phyloP scores from a whole-genome alignment of 345 rosid species.

The Hibiscus syriacus region DNA sequence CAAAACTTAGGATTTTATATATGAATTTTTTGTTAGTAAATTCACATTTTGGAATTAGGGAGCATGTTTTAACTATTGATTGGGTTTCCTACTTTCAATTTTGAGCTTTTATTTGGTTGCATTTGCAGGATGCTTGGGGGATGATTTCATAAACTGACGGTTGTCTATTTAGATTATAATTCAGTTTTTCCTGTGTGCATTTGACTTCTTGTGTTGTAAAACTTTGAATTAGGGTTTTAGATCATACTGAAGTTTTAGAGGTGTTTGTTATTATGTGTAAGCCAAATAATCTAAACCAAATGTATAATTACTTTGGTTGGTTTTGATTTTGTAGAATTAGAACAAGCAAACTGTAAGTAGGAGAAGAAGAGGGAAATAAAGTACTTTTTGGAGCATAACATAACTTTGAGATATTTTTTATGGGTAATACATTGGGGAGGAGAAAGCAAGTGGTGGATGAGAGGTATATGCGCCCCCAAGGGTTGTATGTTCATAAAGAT shows the following conservation, averaged over 20 bases:
- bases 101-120: not conserved
- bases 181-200: not conserved
- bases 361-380: not conserved
- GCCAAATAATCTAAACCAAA: constrained; percentile 5
- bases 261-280: not conserved
- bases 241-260: not conserved
- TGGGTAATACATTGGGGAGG: constrained; percentile 98
- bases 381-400: not conserved
- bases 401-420: constrained; percentile 17
- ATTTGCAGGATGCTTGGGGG: constrained; percentile 16
- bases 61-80: too few relatives aligned
- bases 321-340: constrained; percentile 15
- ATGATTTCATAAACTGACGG: not conserved
- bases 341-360: not conserved
- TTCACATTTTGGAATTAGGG: too few relatives aligned
- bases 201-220: not conserved
- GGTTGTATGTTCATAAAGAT: too few relatives aligned
- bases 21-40: too few relatives aligned
- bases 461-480: too few relatives aligned
- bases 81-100: not conserved
- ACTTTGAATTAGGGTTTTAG: constrained; percentile 20
- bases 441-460: too few relatives aligned
- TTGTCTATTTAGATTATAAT: not conserved
- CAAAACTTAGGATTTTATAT: too few relatives aligned
- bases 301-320: constrained; percentile 6